Base-by-base conservation (phyloP, 805 yeast genomes). In the Alloascoidea hylecoeti region DNA sequence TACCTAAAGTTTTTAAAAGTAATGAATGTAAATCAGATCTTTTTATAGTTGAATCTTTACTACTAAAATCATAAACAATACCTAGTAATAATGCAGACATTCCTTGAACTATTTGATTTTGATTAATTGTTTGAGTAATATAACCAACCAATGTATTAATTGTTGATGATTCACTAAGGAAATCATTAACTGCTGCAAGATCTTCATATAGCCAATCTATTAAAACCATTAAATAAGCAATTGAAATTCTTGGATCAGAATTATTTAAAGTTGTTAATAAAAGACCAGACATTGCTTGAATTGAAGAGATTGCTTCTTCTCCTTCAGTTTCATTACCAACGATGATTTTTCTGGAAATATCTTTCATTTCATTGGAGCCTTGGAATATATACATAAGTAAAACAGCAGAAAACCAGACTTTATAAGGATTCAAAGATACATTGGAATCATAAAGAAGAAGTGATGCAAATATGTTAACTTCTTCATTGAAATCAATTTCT, bases 141-240 rank as follows among this genome's bases (percentile, higher is more conserved):
- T 73, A 79, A 1, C 88, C 71, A 3, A 89, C 54, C 5, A 89
- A 57, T 0, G 89, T 70, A 44, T 72, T 78, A 3, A 82, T 52
- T n/a, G 68, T 68, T 0, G 89, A 66, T 1, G 74, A 52, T 38
- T 85, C 94, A 4, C 68, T 62, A 34, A 86, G 58, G 48, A 92
- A 80, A 46, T 78, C 85, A 49, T 80, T 66, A 1, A 82, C 86
- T 0, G 92, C 88, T 2, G 63, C 63, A 13, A 70, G 64, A 51
- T 85, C 85, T 46, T 82, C 95, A 59, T 67, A 88, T 19, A 84
- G 52, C 88, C 95, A 83, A 5, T 66, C 64, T 0, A 77, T 69
- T 33, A 92, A 61, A 6, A 89, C 63, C 73, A 80, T 77, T 19
- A 82, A 54, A 45, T 85, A 88, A 0, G 92, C 83, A 33, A 84